phyloP scores from a whole-genome alignment of 305 asterid genomes.

The Fraxinus ornus region DNA sequence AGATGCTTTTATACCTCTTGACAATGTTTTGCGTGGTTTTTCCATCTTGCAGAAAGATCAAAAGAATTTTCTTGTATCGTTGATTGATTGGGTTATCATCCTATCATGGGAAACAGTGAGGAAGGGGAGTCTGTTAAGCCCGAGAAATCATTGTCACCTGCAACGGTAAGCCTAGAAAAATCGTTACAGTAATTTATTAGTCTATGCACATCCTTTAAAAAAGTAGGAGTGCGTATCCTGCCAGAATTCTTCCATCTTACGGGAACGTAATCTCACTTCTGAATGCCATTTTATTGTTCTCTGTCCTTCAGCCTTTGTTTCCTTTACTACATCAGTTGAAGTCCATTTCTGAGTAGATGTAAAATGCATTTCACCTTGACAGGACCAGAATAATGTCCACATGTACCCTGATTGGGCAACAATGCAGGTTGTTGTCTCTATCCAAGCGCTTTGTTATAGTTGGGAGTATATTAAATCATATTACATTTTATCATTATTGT shows the following conservation, averaged over 20 bases:
- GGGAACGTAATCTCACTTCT: neutral
- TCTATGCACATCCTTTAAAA: neutral
- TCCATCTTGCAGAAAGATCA: neutral
- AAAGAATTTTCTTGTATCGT: slow-evolving; percentile 1
- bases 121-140: slow-evolving; percentile 58
- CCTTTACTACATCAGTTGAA: slow-evolving; percentile 1
- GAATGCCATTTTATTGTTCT: neutral
- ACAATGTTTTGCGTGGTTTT: neutral
- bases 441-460: neutral
- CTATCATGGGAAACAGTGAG: slow-evolving; percentile 74
- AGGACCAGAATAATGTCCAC: slow-evolving; percentile 70
- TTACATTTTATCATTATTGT: neutral
- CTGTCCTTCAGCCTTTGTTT: neutral
- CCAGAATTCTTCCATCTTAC: neutral
- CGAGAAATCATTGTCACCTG: slow-evolving; percentile 42
- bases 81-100: neutral
- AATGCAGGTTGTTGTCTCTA: slow-evolving; percentile 64
- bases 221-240: neutral
- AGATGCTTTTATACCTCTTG: neutral
- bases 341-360: slow-evolving; percentile 26
- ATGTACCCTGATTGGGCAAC: slow-evolving; percentile 94
- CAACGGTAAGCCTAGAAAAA: neutral
- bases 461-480: neutral
- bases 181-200: neutral
- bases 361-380: slow-evolving; percentile 32